Base-by-base conservation (phyloP, 345 rosid genomes). In the Firmiana major region DNA sequence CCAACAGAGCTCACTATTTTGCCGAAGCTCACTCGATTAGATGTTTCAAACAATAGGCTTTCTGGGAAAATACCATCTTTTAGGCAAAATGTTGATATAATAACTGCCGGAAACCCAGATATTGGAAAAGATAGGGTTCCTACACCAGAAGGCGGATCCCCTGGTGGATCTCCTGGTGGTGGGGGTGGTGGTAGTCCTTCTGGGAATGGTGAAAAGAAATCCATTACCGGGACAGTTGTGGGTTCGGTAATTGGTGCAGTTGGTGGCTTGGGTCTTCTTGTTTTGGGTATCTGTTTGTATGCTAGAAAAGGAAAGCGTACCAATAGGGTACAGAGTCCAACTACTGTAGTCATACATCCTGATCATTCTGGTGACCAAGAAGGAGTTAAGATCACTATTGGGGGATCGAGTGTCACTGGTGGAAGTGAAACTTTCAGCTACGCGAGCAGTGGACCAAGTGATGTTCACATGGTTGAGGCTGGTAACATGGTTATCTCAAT, bases 401-500 rank as follows among this genome's bases (percentile, higher is more conserved):
- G 89, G 46, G 92, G 85, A 49, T 87, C 94, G 9, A 86, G 88
- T 80, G 80, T 79, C n/a, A 73, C 79, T 77, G 85, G 82, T 3
- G 87, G 81, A 63, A 89, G 85, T 40, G 90, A 83, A 75, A 87
- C 79, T 75, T 75, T 77, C 79, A 88, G 93, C 78, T 84, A 82
- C 66, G 63, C 79, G 4, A 83, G 80, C 63, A 85, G 89, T 83
- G 89, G 86, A 13, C 76, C 84, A 0, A 78, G 89, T 53, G 94
- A 90, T 78, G 63, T 90, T 75, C 95, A 92, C 62, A 88, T 92
- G 71, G 95, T 90, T 53, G 94, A 90, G 82, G 80, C 88, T 55
- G 91, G 93, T 62, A 92, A 83, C 77, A 87, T 94, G 93, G 92
- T 90, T 77, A 90, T 94, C 38, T 89, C 97, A 0, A 89, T 92